phyloP scores from a whole-genome alignment of 805 yeast genomes.

The Metschnikowia orientalis region DNA sequence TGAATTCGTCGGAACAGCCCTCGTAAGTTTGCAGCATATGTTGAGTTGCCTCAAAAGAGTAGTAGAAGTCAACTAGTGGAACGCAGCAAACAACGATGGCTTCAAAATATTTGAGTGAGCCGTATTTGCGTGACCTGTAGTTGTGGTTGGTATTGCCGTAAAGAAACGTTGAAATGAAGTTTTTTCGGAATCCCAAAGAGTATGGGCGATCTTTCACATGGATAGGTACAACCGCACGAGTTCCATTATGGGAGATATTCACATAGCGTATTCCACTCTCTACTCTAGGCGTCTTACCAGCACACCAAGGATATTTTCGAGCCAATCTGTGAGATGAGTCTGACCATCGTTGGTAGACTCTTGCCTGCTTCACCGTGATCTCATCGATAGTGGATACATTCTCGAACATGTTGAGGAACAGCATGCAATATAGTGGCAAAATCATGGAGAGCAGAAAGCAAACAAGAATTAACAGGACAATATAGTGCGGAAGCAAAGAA shows the following conservation, averaged over 20 bases:
- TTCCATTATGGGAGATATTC: conserved; percentile 31
- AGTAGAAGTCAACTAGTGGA: conserved; percentile 12
- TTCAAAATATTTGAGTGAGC: not conserved
- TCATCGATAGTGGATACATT: conserved; percentile 63
- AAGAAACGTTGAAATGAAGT: conserved; percentile 33
- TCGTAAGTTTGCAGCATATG: conserved; percentile 2
- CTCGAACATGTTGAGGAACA: conserved; percentile 39
- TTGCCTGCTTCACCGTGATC: conserved; percentile 31
- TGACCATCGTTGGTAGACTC: conserved; percentile 22
- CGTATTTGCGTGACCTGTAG: not conserved
- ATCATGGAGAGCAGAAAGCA: conserved; percentile 46
- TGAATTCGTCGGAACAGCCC: conserved; percentile 11
- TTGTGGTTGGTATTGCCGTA: conserved; percentile 10
- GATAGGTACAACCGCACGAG: conserved; percentile 36
- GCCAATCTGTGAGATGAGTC: not conserved
- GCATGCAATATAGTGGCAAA: conserved; percentile 38
- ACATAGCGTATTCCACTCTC: conserved; percentile 40
- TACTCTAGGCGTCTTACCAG: conserved; percentile 19
- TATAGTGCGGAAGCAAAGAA: conserved; percentile 43
- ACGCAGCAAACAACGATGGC: conserved; percentile 7
- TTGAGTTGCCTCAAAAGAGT: not conserved
- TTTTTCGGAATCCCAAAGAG: conserved; percentile 33
- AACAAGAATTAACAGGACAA: conserved; percentile 42
- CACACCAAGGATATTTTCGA: conserved; percentile 14
- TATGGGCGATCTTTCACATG: conserved; percentile 30